Conservation (phyloP, 805 yeast genomes). For the Suhomyces sp. region DNA sequence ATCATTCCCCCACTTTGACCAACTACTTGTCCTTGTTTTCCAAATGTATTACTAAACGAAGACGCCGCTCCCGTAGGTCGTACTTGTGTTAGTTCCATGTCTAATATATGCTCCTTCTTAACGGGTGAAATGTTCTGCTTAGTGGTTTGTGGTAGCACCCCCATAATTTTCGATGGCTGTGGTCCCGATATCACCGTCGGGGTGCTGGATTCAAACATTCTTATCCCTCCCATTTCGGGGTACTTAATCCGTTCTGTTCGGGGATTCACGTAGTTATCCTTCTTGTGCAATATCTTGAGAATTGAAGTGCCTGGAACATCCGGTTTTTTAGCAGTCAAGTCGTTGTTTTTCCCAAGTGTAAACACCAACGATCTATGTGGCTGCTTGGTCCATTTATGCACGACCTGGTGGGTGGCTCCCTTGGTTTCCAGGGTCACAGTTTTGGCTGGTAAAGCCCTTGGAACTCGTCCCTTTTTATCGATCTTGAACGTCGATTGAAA, state of each 20-base stretch:
- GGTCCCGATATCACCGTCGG: no score
- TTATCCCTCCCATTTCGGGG: conserved; percentile 6
- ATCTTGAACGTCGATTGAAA: conserved; percentile 1
- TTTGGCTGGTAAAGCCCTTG: no score
- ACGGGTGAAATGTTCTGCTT: not conserved
- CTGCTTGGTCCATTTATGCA: conserved; percentile 8
- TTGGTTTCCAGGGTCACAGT: no score
- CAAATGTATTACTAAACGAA: not conserved
- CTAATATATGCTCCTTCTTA: conserved; percentile 2
- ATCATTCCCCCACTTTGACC: no score
- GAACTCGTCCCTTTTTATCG: not conserved
- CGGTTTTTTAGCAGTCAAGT: conserved; percentile 10
- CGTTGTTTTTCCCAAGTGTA: conserved; percentile 10
- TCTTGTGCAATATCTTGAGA: conserved; percentile 9
- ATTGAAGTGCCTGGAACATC: conserved; percentile 15
- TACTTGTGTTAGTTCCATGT: not conserved
- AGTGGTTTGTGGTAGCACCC: not conserved
- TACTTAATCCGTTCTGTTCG: conserved; percentile 5
- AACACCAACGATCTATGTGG: conserved; percentile 11
- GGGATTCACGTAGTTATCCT: conserved; percentile 7
- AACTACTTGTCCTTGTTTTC: conserved; percentile 1
- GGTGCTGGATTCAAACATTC: conserved; percentile 6
- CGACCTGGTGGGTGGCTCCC: no score
- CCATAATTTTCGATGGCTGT: not conserved
- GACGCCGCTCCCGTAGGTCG: not conserved